phyloP scores from a whole-genome alignment of 2,329 filamentous ascomycete genomes.

The Cladosporium sp. region DNA sequence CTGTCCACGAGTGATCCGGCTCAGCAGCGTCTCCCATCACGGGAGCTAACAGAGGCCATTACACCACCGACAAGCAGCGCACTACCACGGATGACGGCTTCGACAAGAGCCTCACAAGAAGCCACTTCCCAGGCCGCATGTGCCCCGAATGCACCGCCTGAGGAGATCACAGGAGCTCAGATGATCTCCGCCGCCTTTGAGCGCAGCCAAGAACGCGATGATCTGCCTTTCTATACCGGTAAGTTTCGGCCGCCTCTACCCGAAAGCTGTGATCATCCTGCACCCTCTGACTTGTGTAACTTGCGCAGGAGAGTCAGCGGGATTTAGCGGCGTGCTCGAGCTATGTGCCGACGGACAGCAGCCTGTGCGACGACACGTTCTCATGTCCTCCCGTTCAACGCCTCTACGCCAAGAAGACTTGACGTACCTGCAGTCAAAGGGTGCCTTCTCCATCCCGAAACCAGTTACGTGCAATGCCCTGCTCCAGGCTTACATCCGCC shows the following conservation, averaged over 20 bases:
- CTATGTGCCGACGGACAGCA: slow-evolving; percentile 6
- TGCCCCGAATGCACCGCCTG: not conserved
- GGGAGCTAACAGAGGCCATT: no score
- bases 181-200: slow-evolving; percentile 3
- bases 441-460: slow-evolving; percentile 1
- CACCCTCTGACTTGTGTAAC: not conserved
- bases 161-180: slow-evolving; percentile 6
- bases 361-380: slow-evolving; percentile 1
- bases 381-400: not conserved
- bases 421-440: not conserved
- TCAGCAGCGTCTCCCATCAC: no score
- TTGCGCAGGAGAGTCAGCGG: not conserved
- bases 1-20: no score
- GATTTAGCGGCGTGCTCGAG: slow-evolving; percentile 7
- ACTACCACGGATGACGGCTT: no score
- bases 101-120: no score
- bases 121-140: no score
- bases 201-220: not conserved
- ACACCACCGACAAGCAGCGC: no score
- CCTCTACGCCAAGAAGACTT: slow-evolving; percentile 1
- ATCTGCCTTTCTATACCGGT: slow-evolving; percentile 6
- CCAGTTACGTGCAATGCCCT: slow-evolving; percentile 5
- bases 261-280: no score
- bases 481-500: slow-evolving; percentile 14
- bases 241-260: not conserved